A percentile compares a stretch with the other conserved stretches of the same genome.
Conservation (phyloP, 805 yeast species). For the Saturnispora dispora region DNA sequence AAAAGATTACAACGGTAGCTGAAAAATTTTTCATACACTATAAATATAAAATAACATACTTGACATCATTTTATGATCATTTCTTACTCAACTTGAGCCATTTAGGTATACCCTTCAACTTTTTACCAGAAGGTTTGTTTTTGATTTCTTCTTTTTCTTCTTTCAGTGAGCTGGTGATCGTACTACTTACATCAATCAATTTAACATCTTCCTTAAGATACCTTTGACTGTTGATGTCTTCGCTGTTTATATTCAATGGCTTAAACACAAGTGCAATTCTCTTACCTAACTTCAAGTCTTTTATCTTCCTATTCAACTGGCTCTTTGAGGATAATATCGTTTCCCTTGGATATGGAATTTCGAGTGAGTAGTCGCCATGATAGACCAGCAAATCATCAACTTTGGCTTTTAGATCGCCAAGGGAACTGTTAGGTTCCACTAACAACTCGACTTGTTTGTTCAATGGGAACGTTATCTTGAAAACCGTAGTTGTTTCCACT, state of each 20-base stretch:
- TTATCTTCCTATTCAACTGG: neutral
- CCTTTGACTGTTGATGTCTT: neutral
- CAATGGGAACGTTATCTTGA: slow-evolving; percentile 1
- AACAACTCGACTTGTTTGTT: neutral
- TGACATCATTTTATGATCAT: neutral
- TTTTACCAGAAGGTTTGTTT: neutral
- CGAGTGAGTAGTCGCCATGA: neutral
- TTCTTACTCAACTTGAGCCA: slow-evolving; percentile 7
- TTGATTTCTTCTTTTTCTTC: neutral
- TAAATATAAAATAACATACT: neutral
- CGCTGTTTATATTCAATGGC: neutral
- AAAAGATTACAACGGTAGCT: neutral
- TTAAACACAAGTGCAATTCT: slow-evolving; percentile 1
- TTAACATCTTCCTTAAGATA: slow-evolving; percentile 1
- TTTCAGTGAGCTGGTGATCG: neutral
- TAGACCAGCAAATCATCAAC: neutral
- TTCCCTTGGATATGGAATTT: slow-evolving; percentile 2
- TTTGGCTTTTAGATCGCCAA: neutral
- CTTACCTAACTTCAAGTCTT: neutral
- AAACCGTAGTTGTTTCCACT: neutral
- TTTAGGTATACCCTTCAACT: neutral
- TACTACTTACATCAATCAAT: neutral
- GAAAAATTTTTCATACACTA: neutral
- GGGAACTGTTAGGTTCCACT: neutral
- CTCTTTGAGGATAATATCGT: neutral